Percentiles rank a stretch among this genome's conserved stretches.
Evolutionary conservation across 116 monocot species (phyloP).

Genomic region (Zostera marina): DNA sequence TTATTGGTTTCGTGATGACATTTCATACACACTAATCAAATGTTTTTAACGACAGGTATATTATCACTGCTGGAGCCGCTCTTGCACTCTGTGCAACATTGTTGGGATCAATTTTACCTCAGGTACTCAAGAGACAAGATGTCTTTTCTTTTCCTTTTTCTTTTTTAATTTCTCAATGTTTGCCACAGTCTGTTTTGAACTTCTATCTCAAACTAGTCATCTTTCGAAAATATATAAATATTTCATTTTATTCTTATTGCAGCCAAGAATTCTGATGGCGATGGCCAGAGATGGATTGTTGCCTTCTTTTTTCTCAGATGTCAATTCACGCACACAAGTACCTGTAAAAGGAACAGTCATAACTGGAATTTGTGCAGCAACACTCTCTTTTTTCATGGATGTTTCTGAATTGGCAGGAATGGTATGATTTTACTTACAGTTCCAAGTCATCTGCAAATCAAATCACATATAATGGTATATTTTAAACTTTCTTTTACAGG

Average conservation of each 20-base stretch:
- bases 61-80: slow-evolving; percentile 78
- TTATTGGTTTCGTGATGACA: neutral
- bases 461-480: neutral
- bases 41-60: slow-evolving; percentile 37
- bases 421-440: slow-evolving; percentile 30
- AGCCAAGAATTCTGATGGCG: slow-evolving; percentile 99
- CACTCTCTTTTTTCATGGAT: slow-evolving; percentile 86
- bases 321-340: slow-evolving; percentile 69
- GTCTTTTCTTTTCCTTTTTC: neutral
- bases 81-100: slow-evolving; percentile 89
- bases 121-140: slow-evolving; percentile 23
- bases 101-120: slow-evolving; percentile 94
- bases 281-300: slow-evolving; percentile 98
- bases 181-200: neutral
- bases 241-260: slow-evolving; percentile 8
- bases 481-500: slow-evolving; percentile 24
- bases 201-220: too few relatives aligned
- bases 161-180: neutral
- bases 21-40: neutral
- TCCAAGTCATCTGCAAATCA: neutral
- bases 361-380: slow-evolving; percentile 62
- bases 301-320: slow-evolving; percentile 79
- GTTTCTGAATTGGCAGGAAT: slow-evolving; percentile 96
- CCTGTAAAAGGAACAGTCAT: slow-evolving; percentile 86
- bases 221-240: too few relatives aligned